These are phyloP conservation scores for Pythium aquatile DNA, from an alignment of 352 stramenopile species.

Conservation along the genomic window DNA sequence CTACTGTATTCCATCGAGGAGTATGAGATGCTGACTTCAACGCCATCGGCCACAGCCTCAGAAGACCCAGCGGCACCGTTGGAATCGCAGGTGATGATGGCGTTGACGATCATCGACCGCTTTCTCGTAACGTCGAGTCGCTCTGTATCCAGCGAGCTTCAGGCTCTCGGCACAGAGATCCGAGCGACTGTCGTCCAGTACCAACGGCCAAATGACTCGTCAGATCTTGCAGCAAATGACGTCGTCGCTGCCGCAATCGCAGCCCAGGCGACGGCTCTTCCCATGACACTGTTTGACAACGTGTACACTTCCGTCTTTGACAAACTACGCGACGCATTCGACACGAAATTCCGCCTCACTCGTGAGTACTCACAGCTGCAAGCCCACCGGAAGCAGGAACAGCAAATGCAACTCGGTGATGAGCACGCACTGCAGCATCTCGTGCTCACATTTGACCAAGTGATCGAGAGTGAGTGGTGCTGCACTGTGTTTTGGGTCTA, in stretches of 20 bases:
- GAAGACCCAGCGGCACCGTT: constrained; percentile 17
- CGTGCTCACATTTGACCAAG: constrained; percentile 44
- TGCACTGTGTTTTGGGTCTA: constrained; percentile 74
- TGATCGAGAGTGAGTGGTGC: constrained; percentile 64
- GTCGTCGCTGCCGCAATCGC: not conserved
- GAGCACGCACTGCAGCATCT: constrained; percentile 22
- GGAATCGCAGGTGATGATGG: constrained; percentile 29
- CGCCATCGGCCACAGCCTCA: not conserved
- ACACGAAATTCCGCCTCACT: constrained; percentile 32
- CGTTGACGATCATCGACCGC: constrained; percentile 33
- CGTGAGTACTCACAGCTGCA: constrained; percentile 32
- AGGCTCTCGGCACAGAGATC: constrained; percentile 13
- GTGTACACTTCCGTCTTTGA: constrained; percentile 33
- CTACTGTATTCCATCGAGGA: constrained; percentile 46
- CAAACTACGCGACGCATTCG: constrained; percentile 29
- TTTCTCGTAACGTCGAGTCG: constrained; percentile 19
- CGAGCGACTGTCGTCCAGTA: constrained; percentile 15
- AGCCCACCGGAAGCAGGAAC: constrained; percentile 20
- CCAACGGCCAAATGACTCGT: constrained; percentile 8
- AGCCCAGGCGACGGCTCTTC: constrained; percentile 17
- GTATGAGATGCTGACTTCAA: constrained; percentile 36
- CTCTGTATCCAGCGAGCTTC: not conserved
- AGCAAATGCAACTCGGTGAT: constrained; percentile 6
- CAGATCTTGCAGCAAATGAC: not conserved
- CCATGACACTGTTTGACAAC: constrained; percentile 29